A percentile compares a stretch with the other conserved stretches of the same genome.
Evolutionary conservation across 306 rosid species (phyloP).

Genomic region (Dalbergia cultrata): DNA sequence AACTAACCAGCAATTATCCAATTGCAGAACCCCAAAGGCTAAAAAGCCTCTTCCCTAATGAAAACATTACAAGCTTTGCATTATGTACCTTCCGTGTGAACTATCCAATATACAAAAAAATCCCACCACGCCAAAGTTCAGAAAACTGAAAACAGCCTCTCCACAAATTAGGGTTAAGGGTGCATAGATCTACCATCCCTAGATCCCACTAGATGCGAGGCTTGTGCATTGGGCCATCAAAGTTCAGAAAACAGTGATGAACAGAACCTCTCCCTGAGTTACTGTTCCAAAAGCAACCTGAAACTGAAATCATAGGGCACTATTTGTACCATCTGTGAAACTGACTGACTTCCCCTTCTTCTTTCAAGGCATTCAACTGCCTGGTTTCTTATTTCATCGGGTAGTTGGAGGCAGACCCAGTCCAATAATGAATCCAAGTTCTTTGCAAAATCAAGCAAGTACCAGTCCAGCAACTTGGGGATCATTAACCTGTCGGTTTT

Average conservation of each 20-base stretch:
- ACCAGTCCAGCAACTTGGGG: slow-evolving; percentile 95
- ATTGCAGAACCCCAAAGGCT: slow-evolving; percentile 13
- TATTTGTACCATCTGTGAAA: slow-evolving; percentile 74
- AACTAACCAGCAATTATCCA: slow-evolving; percentile 34
- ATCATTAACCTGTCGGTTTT: slow-evolving; percentile 67
- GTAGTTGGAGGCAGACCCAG: slow-evolving; percentile 92
- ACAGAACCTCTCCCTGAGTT: slow-evolving; percentile 32
- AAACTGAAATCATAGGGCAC: slow-evolving; percentile 89
- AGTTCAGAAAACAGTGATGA: neutral
- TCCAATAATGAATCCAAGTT: slow-evolving; percentile 84
- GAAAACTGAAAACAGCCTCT: neutral
- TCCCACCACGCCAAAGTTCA: slow-evolving; percentile 42
- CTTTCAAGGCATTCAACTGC: slow-evolving; percentile 78
- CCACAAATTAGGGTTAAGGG: too few species aligned
- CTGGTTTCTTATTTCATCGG: slow-evolving; percentile 66
- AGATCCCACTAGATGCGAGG: too few species aligned
- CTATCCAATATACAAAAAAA: slow-evolving; percentile 52
- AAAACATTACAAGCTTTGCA: slow-evolving; percentile 34
- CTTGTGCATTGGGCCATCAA: neutral
- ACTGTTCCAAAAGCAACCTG: slow-evolving; percentile 74
- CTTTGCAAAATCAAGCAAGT: slow-evolving; percentile 90
- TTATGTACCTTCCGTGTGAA: slow-evolving; percentile 54
- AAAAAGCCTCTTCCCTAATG: slow-evolving; percentile 40
- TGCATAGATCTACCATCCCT: too few species aligned
- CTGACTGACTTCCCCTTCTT: slow-evolving; percentile 61